Base-by-base conservation (phyloP, 306 rosid species). In the Vigna trinervia region DNA sequence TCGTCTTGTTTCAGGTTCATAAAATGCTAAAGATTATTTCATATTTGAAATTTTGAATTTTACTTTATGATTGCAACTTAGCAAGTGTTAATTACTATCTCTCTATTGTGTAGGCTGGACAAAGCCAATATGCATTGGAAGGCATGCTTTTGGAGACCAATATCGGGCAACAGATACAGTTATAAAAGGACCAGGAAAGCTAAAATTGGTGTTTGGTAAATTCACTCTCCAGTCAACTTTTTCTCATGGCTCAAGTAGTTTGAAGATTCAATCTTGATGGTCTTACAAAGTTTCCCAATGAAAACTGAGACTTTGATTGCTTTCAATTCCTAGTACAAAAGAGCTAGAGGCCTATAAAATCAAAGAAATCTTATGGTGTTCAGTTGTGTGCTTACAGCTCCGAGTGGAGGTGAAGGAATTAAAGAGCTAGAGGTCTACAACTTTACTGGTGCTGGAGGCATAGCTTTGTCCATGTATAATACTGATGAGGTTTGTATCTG, bases 131-230 rank as follows among this genome's bases (percentile, higher is more conserved):
- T 95, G 99, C 87, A 92, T 95, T 14, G 99, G 99, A 81, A 91
- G 99, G 77, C 99, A 95, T 88, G 97, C 99, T 73, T 95, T 90
- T 62, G 99, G 99, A 65, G 99, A 95, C 80, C 99, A 95, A 81
- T 95, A 95, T 79, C 86, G 89, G 57, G 97, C 99, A 82, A 92
- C 99, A 43, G 99, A 95, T 86, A 58, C 97, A 48, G 89, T 92
- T 60, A 83, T 92, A 59, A 84, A 84, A 73, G 97, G 99, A 84
- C 83, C 96, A 34, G 99, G 99, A 70, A 91, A 84, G 87, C 85
- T 95, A 83, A 92, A 89, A 75, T 69, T 95, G 84, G 89, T 92
- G 77, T 95, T 88, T 77, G 99, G 99, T 95, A 91, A 82, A 72
- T 22, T 85, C 80, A 59, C 58, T 66, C 48, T 71, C 69, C 71